phyloP scores from a whole-genome alignment of 176 grass and related monocot genomes.

The barley (Hordeum vulgare) region MorexV3_pseudomolecules_assembly NC_058519.1:42195461-42195960 shows the following conservation, averaged over 20 bases:
- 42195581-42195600: slow-evolving; percentile 67
- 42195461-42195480: slow-evolving; percentile 89
- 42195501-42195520: slow-evolving; percentile 67
- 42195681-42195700: slow-evolving; percentile 53
- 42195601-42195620: slow-evolving; percentile 53
- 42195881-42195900: too few species aligned
- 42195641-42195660: slow-evolving; percentile 65
- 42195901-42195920: slow-evolving; percentile 6
- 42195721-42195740: slow-evolving; percentile 85
- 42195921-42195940: not conserved
- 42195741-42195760: slow-evolving; percentile 34
- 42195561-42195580: slow-evolving; percentile 84
- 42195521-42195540: slow-evolving; percentile 45
- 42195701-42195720: slow-evolving; percentile 44
- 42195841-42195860: slow-evolving; percentile 1
- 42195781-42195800: slow-evolving; percentile 83
- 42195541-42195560: slow-evolving; percentile 71
- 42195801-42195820: slow-evolving; percentile 52
- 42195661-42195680: slow-evolving; percentile 94
- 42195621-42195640: slow-evolving; percentile 78
- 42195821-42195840: slow-evolving; percentile 44
- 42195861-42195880: too few species aligned
- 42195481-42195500: slow-evolving; percentile 79
- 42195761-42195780: slow-evolving; percentile 62
- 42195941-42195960: not conserved